Conservation (phyloP, 306 rosid genomes). For the Alnus glutinosa region DNA sequence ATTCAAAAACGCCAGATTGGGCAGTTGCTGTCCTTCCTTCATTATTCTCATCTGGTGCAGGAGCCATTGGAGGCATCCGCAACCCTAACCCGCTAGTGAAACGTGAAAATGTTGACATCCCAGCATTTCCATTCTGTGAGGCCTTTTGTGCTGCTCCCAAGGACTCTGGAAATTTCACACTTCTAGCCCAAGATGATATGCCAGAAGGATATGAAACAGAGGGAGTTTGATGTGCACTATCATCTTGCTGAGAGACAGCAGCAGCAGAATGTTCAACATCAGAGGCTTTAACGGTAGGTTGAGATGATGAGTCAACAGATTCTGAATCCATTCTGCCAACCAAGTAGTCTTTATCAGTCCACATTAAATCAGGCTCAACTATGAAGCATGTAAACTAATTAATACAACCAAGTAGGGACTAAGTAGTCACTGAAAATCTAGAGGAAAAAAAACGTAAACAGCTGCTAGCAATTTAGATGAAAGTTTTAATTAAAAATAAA, state of each 20-base stretch:
- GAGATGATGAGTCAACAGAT: constrained; percentile 35
- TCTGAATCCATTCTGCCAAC: constrained; percentile 37
- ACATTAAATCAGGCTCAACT: background rate
- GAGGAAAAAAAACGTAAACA: background rate
- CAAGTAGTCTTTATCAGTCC: background rate
- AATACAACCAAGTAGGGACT: constrained; percentile 5
- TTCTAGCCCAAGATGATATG: constrained; percentile 50
- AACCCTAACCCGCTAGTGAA: constrained; percentile 59
- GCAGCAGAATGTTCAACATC: constrained; percentile 34
- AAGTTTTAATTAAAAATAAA: background rate
- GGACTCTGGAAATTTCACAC: constrained; percentile 42
- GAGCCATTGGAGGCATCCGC: constrained; percentile 37
- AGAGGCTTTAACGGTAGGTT: constrained; percentile 34
- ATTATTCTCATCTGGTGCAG: constrained; percentile 34
- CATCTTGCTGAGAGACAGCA: constrained; percentile 35
- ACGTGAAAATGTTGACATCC: constrained; percentile 55
- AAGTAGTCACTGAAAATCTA: background rate
- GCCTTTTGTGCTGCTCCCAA: constrained; percentile 41
- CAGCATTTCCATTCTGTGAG: constrained; percentile 37
- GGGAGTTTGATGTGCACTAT: constrained; percentile 28
- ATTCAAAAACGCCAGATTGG: constrained; percentile 58
- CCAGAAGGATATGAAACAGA: constrained; percentile 40
- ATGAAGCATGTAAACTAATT: background rate
- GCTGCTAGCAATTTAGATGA: background rate
- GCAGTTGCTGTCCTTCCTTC: constrained; percentile 30